Base-by-base conservation (phyloP, 805 yeast genomes). In the Wickerhamiella kazuoi region DNA sequence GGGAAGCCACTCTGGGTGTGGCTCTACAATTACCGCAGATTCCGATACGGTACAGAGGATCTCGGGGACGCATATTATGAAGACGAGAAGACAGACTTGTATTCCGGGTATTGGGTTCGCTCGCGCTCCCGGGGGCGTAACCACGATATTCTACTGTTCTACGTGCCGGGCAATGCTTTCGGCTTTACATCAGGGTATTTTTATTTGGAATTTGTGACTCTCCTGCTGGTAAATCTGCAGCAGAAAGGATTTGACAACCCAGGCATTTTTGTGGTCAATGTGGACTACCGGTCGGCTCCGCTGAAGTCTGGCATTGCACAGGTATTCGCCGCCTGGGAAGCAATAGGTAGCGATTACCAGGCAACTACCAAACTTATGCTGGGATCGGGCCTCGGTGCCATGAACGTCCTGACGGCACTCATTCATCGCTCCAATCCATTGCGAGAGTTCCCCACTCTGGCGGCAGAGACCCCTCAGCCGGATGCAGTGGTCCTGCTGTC, bases 311-410 rank as follows among this genome's bases (percentile, higher is more conserved):
- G 59, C 19, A 40, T 63, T 29, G 30, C 37, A 4, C 42, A 49
- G 11, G 50, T 57, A 1, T 35, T 54, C 2, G 42, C 40, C 3
- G 61, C 55, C 0, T 68, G 68, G 63, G 45, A 47, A 15, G 50
- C 54, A 35, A 42, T 62, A 5, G 42, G 46, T 0, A 23, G 40
- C 5, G 41, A 30, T 3, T 39, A 48, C 34, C 59, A 59, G 0
- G 36, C 41, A 0, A 51, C 68, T 1, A 54, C 54, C 19, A 35
- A 54, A 2, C 51, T 65, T 3, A 34, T 66, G 3, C 48, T 57
- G 36, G 75, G 74, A 0, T 73, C 70, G 38, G 67, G 73, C 0
- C 50, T 61, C 3, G 75, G 76, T 1, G 73, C 68, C 0, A 64
- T 63, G n/a, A 43, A 66, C 30, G 53, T 56, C 3, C 43, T 67